Base-by-base conservation (phyloP, 768 basidiomycete genomes). In the Tulasnella sp. region DNA sequence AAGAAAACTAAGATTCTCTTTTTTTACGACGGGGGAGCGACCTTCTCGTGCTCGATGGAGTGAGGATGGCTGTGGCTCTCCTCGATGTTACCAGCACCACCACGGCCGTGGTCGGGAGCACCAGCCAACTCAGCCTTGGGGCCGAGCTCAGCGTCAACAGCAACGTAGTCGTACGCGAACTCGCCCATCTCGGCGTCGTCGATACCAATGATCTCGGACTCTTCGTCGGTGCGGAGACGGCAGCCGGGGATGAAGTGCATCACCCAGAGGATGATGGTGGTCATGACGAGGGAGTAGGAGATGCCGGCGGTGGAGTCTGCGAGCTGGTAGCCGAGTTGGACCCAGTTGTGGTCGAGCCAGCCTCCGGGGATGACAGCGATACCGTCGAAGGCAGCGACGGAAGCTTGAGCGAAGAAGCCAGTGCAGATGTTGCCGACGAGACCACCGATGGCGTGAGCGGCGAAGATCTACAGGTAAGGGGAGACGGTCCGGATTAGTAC, bases 131-230 rank as follows among this genome's bases (percentile, higher is more conserved):
- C 56, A 38, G 76, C 44, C 52, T 77, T 77, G 76, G 85, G 81
- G 71, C 86, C 84, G 31, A 90, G 84, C 81, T 89, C 89, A 9
- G 86, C 83, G 56, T 94, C 93, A 74, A 94, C 84, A 14, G 92
- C 93, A 40, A 95, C 94, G 81, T 94, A 96, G 85, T 96, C 94
- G 82, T 95, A 95, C 1, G 93, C 92, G 81, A 91, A 95, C 86
- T 97, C 95, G 81, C 95, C 96, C 89, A 95, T 92, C 87, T 96
- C 93, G 1, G 91, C 88, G 83, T 95, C 93, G 85, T 98, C 97
- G 82, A 97, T 91, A 79, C 97, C 97, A 71, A 97, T 84, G 74
- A 88, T 87, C 84, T 88, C 87, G 12, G 84, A 85, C 77, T 88
- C 87, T 68, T 87, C 86, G 38, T 82, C 82, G 2, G 84, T 81